Base-by-base conservation (phyloP, 1,284 basidiomycete species). In the Cystobasidiaceae sp. region DNA sequence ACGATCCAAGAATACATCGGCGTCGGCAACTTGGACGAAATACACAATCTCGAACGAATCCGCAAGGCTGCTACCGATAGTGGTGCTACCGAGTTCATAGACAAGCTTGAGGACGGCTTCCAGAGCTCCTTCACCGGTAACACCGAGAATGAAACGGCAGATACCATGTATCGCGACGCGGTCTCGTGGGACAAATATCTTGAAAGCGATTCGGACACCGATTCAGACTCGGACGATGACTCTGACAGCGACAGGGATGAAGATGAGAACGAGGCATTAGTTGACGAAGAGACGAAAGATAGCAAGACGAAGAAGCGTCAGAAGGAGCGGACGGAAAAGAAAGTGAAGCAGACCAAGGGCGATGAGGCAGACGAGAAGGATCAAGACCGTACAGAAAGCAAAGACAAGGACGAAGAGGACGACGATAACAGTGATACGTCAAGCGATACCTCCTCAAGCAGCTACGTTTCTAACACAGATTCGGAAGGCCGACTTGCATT, bases 21-120 rank as follows among this genome's bases (percentile, higher is more conserved):
- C 2, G 37, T 65, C 3, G 62, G 62, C 4, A 57, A 58, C 33
- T 17, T 65, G 8, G 62, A 30, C 23, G 52, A 65, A 21, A 50
- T 65, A 13, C 37, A 57, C 21, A 54, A 65, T 21, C 27, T 65
- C 15, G 34, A 65, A 4, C 57, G 57, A 54, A 65, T 65, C 6
- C 30, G 62, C 28, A 28, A 65, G 44, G 62, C 52, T n/a, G 62
- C 62, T 19, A 56, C 34, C n/a, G 55, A 65, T 44, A 57, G 52
- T 34, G 62, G 55, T 17, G 62, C 62, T 37, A 57, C 49, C 34
- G 62, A 65, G 17, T 57, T 65, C 23, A 65, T 65, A n/a, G 62
- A 65, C 13, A 56, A 58, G 41, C 30, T 65, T 3, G 56, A 65
- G 34, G 44, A 57, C 17, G 60, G 60, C 28, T 62, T 62, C 41